A percentile compares a stretch with the other conserved stretches of the same genome.
Conservation (phyloP, 805 yeast genomes). For the Nakazawaea holstii region DNA sequence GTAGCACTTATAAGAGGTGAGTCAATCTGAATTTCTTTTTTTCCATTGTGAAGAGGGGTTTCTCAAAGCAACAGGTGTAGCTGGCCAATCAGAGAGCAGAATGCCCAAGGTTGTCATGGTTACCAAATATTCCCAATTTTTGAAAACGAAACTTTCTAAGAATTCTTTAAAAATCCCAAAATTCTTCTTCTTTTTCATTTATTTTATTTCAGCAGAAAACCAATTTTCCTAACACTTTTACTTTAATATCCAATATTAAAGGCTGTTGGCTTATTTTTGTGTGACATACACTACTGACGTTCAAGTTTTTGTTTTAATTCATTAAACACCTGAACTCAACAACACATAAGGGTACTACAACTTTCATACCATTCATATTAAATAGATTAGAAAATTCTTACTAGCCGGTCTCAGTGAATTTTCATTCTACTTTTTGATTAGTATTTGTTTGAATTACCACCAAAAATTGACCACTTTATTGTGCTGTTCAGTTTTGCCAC, state of each 20-base stretch:
- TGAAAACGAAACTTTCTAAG: neutral
- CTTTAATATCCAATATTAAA: neutral
- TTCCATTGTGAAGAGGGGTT: neutral
- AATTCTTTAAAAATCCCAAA: neutral
- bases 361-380: neutral
- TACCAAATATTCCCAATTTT: neutral
- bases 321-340: neutral
- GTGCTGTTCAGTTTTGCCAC: constrained; percentile 26
- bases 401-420: constrained; percentile 9
- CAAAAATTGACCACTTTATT: constrained; percentile 30
- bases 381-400: neutral
- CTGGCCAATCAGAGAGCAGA: constrained; percentile 8
- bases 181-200: neutral
- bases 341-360: neutral
- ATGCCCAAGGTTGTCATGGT: constrained; percentile 1
- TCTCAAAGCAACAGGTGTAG: neutral
- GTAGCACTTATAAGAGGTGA: constrained; percentile 4
- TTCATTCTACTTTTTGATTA: neutral
- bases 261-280: neutral
- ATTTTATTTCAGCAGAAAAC: constrained; percentile 5
- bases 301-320: neutral
- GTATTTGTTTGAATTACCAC: neutral
- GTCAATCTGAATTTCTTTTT: neutral
- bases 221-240: neutral
- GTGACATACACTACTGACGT: neutral